A percentile compares a stretch with the other conserved stretches of the same genome.
Conservation (phyloP, 192 early-diverging fungal genomes). For the Gonapodya sp. region DNA sequence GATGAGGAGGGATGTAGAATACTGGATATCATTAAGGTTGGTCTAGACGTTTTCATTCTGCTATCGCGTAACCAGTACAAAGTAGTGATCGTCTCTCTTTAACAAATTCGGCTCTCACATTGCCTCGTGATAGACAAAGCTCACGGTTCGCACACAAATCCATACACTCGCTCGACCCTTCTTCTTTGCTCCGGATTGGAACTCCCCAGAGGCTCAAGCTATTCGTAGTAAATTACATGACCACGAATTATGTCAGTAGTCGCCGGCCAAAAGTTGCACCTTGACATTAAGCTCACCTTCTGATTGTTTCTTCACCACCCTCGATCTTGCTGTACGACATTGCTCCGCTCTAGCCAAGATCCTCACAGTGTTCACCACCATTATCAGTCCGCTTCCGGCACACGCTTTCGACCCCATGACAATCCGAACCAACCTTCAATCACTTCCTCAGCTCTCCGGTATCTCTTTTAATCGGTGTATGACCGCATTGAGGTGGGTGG, state of each 20-base stretch:
- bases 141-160: not conserved
- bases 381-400: no score
- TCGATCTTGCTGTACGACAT: not conserved
- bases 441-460: not conserved
- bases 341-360: not conserved
- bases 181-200: not conserved
- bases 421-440: not conserved
- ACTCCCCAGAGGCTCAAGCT: not conserved
- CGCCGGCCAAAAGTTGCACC: not conserved
- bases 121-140: not conserved
- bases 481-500: not conserved
- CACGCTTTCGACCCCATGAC: not conserved
- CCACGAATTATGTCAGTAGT: not conserved
- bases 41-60: no score
- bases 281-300: not conserved
- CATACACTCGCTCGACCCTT: not conserved
- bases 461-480: not conserved
- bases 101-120: no score
- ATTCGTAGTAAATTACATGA: not conserved
- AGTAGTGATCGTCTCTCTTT: no score
- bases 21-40: conserved; percentile 5
- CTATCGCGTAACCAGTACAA: no score
- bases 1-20: not conserved
- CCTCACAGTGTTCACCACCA: no score
- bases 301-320: not conserved